Conservation (phyloP, 139 green algal species). For the Tetraselmis striata region DNA sequence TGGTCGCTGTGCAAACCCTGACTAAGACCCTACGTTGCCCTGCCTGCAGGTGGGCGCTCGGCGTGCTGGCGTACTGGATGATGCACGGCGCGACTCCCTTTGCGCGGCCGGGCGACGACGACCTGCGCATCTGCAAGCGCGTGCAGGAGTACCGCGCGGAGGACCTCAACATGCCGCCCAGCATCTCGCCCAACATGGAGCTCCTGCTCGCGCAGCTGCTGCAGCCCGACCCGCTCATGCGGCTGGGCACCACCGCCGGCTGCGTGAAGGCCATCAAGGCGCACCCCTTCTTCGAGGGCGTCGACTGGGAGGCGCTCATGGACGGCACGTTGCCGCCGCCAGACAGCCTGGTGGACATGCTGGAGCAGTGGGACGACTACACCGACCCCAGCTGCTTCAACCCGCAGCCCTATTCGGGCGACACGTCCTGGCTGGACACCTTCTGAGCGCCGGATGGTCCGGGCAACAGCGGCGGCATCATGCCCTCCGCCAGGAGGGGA, state of each 20-base stretch:
- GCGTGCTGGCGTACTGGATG: not conserved
- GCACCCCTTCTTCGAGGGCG: conserved; percentile 12
- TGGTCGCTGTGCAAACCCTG: too few species aligned
- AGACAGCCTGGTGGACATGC: not conserved
- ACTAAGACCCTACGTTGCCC: too few species aligned
- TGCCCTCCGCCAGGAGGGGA: too few species aligned
- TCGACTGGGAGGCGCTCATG: not conserved
- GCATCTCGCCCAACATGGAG: conserved; percentile 5
- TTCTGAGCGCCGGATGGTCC: not conserved
- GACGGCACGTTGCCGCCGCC: not conserved
- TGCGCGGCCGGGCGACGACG: not conserved
- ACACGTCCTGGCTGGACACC: not conserved
- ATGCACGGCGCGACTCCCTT: not conserved
- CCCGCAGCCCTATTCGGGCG: not conserved
- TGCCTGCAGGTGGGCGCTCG: not conserved
- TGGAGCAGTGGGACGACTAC: not conserved
- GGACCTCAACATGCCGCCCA: not conserved
- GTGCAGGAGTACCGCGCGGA: not conserved
- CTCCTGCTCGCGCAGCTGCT: conserved; percentile 4
- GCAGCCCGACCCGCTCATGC: conserved; percentile 8
- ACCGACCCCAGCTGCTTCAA: not conserved
- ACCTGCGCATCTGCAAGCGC: conserved; percentile 3
- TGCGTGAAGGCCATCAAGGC: conserved; percentile 4
- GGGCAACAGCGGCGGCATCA: too few species aligned
- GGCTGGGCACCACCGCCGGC: not conserved